Evolutionary conservation across 768 basidiomycete genomes (phyloP).

Genomic region (Botryobasidium botryosum): DNA sequence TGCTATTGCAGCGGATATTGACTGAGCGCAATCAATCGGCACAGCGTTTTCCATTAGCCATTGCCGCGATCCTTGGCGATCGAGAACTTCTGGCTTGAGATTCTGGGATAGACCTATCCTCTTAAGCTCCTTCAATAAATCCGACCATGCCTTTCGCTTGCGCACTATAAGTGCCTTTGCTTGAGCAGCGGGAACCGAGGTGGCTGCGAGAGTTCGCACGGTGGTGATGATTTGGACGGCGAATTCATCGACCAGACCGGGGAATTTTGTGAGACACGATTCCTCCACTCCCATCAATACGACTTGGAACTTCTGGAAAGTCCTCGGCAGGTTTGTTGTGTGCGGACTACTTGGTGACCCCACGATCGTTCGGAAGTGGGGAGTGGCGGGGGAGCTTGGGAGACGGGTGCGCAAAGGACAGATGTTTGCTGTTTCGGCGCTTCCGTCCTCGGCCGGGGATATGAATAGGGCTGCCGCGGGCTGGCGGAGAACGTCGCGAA

Average conservation of each 20-base stretch:
- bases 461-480: too few relatives aligned
- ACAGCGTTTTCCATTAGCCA: constrained; percentile 34
- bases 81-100: constrained; percentile 51
- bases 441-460: too few relatives aligned
- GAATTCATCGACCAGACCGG: constrained; percentile 30
- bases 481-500: constrained; percentile 74
- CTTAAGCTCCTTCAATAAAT: constrained; percentile 79
- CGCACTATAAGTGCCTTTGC: constrained; percentile 42
- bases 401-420: too few relatives aligned
- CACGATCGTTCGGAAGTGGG: too few relatives aligned
- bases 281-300: too few relatives aligned
- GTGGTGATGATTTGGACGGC: constrained; percentile 48
- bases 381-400: too few relatives aligned
- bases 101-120: constrained; percentile 55
- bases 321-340: too few relatives aligned
- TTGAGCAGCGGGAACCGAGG: constrained; percentile 25
- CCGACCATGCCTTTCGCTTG: constrained; percentile 82
- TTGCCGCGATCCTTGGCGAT: constrained; percentile 32
- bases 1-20: constrained; percentile 13
- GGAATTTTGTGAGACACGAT: too few relatives aligned
- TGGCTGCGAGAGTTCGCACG: constrained; percentile 34
- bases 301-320: too few relatives aligned
- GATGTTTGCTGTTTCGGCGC: too few relatives aligned
- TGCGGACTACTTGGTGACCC: too few relatives aligned
- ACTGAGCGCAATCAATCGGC: not conserved